phyloP scores from a whole-genome alignment of 495 filamentous ascomycete genomes.

The Trichocladium uniseriatum region DNA sequence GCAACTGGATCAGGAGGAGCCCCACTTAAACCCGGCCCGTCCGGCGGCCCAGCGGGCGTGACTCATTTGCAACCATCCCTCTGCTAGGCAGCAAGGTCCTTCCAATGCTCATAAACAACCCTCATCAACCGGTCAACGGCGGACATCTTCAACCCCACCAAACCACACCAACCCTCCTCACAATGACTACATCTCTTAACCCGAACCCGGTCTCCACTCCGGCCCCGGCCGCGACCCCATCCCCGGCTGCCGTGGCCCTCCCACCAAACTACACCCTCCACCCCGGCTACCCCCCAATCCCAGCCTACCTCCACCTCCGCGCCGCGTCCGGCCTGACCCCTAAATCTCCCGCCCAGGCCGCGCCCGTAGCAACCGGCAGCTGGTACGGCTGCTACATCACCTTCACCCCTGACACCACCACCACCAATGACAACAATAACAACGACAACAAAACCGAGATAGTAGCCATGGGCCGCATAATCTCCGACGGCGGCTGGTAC shows the following conservation, averaged over 20 bases:
- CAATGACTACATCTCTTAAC: background rate
- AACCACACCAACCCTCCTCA: background rate
- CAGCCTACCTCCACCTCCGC: slow-evolving; percentile 35
- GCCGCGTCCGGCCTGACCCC: slow-evolving; percentile 28
- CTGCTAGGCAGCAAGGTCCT: no score
- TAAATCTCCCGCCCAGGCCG: slow-evolving; percentile 31
- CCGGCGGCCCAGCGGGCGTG: background rate
- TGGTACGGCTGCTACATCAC: slow-evolving; percentile 39
- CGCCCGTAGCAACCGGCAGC: slow-evolving; percentile 25
- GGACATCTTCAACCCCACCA: background rate
- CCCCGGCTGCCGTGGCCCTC: slow-evolving; percentile 8
- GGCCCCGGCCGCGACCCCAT: background rate
- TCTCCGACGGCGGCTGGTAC: slow-evolving; percentile 47
- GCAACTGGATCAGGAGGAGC: background rate
- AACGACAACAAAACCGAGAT: background rate
- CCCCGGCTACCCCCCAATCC: slow-evolving; percentile 28
- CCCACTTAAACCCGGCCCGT: background rate
- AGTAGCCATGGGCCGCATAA: slow-evolving; percentile 44
- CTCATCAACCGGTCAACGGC: no score
- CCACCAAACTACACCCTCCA: slow-evolving; percentile 28
- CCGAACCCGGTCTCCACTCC: no score
- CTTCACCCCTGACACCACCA: slow-evolving; percentile 9
- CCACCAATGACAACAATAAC: background rate
- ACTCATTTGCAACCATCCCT: no score
- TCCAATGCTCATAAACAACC: no score